Evolutionary conservation across 352 stramenopile genomes (phyloP), one percentile per base, ranked within the genome.

Genomic region (Globisporangium radiosum): DNA sequence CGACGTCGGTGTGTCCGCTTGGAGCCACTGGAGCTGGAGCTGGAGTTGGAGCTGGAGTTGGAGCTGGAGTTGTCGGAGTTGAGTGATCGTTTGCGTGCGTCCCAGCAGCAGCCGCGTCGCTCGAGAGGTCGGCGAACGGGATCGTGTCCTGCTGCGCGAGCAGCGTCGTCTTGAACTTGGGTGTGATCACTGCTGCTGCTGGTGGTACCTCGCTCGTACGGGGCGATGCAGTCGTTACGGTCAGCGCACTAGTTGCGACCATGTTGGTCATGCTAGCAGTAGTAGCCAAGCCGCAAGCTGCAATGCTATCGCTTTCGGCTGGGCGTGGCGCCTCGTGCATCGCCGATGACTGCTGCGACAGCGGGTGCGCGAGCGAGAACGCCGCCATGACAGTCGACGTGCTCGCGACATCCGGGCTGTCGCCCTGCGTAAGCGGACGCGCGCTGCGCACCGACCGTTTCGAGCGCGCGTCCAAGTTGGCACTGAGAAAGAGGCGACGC

Each of bases 401-500:
- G 0, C 13, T 25, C 36, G 50, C n/a, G 14, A 39, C 38, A 1
- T 56, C 47, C 25, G 54, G 54, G 5, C 61, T 54, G 43, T 65
- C 60, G 17, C 43, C 9, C 42, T 61, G 54, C 8, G 53, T 47
- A 1, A 57, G 25, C 1, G 60, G 54, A 19, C 57, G 37, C 6
- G 52, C 54, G 4, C 19, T 40, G 1, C 43, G 47, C 9, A 38
- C 14, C 3, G 40, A 56, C 9, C 43, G 40, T 5, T 4, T 25
- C 2, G 48, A 56, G 7, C 33, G 48, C 0, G 36, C 54, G 44
- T 63, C 57, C 40, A 63, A 63, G 38, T 63, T 63, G n/a, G 50
- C 50, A 13, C 54, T 65, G 54, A 65, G n/a, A 39, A 60, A 61
- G 42, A 36, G 60, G 4, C 57, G 54, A 8, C 51, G 52, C 40